Base-by-base conservation (phyloP, 163 green algal genomes). In the Chloromonas sp. region DNA sequence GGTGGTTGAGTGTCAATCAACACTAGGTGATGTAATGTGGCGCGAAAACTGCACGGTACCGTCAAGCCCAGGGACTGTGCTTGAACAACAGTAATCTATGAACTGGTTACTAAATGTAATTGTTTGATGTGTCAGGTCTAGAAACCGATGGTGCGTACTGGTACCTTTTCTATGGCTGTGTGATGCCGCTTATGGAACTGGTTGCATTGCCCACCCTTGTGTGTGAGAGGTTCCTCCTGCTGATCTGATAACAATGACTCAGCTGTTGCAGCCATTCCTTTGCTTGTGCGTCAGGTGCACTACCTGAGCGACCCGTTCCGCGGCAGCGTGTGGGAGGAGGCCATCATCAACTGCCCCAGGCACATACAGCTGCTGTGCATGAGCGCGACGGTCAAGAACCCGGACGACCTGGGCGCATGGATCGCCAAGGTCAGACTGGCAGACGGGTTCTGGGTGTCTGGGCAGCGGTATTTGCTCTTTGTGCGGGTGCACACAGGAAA, bases 371-470 rank as follows among this genome's bases (percentile, higher is more conserved):
- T 99, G 82, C 8, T 98, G 59, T 92, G 90, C 86, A 97, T 99
- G 94, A 98, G 93, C 58, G 97, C 97, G 15, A 99, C 97, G 0
- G 94, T 99, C 1, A 87, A 91, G 60, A 99, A 99, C 88, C 92
- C 97, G 0, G 90, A 97, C 15, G 97, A 98, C 82, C 91, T 99
- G 76, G 94, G 94, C 0, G 93, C 87, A 59, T 99, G 97, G 97
- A 99, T 99, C 79, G 85, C 83, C 0, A 89, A 96, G 92, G 95
- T 96, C 62, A 3, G 81, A 3, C 1, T 14, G 74, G 13, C 14
- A 15, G 78, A 1, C 36, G 66, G 81, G 81, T 36, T 36, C 36
- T 36, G 36, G 36, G 36, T 36, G 36, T 36, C 36, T 36, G 36
- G 13, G 11, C 15, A 60, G 3, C 57, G 76, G 76, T 11, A 11